Evolutionary conservation across 2,329 filamentous ascomycete genomes (phyloP).

Genomic region (Hypoxylon sp.): DNA sequence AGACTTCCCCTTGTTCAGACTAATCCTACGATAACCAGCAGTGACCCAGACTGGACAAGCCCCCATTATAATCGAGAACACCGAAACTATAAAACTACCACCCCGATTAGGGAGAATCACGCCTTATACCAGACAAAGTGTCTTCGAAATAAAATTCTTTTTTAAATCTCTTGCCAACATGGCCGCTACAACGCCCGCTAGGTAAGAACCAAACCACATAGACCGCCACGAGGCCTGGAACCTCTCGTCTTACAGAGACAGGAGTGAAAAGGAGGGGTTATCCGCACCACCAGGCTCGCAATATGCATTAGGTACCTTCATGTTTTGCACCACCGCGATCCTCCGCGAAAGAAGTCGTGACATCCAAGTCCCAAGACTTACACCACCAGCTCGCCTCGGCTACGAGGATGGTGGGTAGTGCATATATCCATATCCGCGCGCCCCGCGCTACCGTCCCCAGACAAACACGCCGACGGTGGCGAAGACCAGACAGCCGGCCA

Average conservation of each 20-base stretch:
- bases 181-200: neutral
- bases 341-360: neutral
- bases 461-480: slow-evolving; percentile 13
- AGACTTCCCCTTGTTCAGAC: too few relatives aligned
- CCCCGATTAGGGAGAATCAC: too few relatives aligned
- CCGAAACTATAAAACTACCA: too few relatives aligned
- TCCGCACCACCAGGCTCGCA: neutral
- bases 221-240: neutral
- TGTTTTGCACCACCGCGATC: neutral
- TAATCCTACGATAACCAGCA: too few relatives aligned
- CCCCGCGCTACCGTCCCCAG: neutral
- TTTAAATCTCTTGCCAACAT: neutral
- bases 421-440: neutral
- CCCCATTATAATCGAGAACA: too few relatives aligned
- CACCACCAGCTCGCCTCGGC: neutral
- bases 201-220: neutral
- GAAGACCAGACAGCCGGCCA: slow-evolving; percentile 13
- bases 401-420: neutral
- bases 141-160: too few relatives aligned
- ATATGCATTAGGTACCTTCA: neutral
- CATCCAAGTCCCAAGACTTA: neutral
- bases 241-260: neutral
- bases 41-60: too few relatives aligned
- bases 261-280: neutral
- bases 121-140: too few relatives aligned